Percentiles rank a stretch among this genome's conserved stretches.
These are phyloP conservation scores for Psidium friedrichsthalianum DNA, from an alignment of 345 rosid species.

Conservation along the genomic window DNA sequence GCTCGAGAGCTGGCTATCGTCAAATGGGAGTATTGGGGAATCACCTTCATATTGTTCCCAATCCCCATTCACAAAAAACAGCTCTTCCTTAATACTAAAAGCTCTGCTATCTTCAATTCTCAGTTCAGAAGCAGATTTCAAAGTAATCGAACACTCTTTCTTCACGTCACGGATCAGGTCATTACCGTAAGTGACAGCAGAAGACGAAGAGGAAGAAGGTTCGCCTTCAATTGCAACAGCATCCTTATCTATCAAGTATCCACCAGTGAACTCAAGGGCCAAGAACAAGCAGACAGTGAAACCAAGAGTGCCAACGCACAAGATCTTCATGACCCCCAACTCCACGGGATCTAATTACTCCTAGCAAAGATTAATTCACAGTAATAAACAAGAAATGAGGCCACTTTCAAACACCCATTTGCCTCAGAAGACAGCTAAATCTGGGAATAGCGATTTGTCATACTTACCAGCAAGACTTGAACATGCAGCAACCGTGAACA, in stretches of 20 bases:
- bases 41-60: constrained; percentile 52
- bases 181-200: constrained; percentile 20
- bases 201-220: constrained; percentile 1
- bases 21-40: constrained; percentile 67
- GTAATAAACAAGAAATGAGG: neutral
- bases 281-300: constrained; percentile 7
- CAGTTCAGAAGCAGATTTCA: constrained; percentile 54
- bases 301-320: constrained; percentile 7
- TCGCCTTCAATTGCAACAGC: constrained; percentile 1
- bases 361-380: neutral
- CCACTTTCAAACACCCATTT: constrained; percentile 10
- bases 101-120: constrained; percentile 19
- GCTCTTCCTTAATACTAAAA: constrained; percentile 31
- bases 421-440: neutral
- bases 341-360: neutral
- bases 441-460: neutral
- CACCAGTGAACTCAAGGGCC: constrained; percentile 6
- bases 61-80: constrained; percentile 52
- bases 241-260: neutral
- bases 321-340: constrained; percentile 13
- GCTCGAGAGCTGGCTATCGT: constrained; percentile 15
- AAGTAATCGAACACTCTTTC: constrained; percentile 37
- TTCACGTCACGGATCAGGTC: constrained; percentile 56
- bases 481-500: neutral
- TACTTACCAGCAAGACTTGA: constrained; percentile 1